Conservation (phyloP, 805 yeast genomes). For the Cyberlindnera euphorbiae region DNA sequence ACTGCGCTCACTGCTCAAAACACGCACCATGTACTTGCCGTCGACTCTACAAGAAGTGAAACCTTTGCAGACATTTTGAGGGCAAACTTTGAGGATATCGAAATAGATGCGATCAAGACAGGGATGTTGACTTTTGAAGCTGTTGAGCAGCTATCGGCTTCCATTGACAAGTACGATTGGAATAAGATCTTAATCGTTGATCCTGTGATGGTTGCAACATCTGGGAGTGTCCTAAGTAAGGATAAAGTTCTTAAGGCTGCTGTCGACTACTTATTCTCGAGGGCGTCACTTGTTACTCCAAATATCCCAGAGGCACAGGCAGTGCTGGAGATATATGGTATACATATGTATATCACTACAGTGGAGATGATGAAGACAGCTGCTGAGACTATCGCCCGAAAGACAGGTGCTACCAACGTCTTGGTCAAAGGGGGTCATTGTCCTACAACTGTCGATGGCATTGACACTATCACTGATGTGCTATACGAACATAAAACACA, state of each 20-base stretch:
- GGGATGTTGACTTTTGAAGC: conserved; percentile 43
- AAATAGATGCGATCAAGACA: conserved; percentile 65
- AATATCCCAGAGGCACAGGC: conserved; percentile 62
- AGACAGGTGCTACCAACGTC: conserved; percentile 44
- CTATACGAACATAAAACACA: conserved; percentile 41
- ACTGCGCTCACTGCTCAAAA: conserved; percentile 82
- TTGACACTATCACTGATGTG: conserved; percentile 43
- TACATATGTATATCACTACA: conserved; percentile 25
- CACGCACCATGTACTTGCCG: conserved; percentile 40
- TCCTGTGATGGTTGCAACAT: conserved; percentile 81
- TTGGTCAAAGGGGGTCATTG: conserved; percentile 80
- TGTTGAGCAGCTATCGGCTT: conserved; percentile 49
- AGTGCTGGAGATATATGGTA: conserved; percentile 31
- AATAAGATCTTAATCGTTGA: conserved; percentile 55
- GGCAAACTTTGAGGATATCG: conserved; percentile 55
- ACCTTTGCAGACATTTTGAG: conserved; percentile 46
- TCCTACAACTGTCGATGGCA: conserved; percentile 37
- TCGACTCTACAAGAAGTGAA: conserved; percentile 38
- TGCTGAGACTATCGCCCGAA: conserved; percentile 35
- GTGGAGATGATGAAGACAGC: conserved; percentile 37
- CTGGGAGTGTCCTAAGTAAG: conserved; percentile 59
- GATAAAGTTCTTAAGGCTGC: conserved; percentile 40
- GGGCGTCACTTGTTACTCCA: conserved; percentile 68
- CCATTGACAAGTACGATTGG: conserved; percentile 31
- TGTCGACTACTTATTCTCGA: conserved; percentile 40